Evolutionary conservation across 352 stramenopile species (phyloP), one percentile per base, ranked within the genome.

Genomic region (Pythium utonaiense): DNA sequence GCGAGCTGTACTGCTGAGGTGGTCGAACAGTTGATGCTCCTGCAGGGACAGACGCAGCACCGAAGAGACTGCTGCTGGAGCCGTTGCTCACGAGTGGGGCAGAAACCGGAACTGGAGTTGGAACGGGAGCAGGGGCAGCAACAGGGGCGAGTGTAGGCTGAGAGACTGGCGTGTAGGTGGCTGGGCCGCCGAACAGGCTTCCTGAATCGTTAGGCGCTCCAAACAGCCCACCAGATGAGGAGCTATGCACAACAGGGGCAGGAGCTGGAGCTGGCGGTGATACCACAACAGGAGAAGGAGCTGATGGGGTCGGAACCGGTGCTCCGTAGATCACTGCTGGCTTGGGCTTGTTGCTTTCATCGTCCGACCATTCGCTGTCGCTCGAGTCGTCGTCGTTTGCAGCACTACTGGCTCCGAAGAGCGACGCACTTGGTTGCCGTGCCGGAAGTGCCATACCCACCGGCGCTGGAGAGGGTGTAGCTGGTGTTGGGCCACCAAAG

Each of bases 1-100:
- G 68, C 30, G 80, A 91, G 16, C 53, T 75, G 62, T 86, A 88
- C 33, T 74, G 71, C 52, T 69, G 53, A 7, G 57, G 53, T 10
- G 69, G 59, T 38, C 49, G 53, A 17, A 62, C 59, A n/a, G n/a
- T n/a, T n/a, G n/a, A n/a, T n/a, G n/a, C n/a, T n/a, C n/a, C n/a
- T n/a, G 52, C 51, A 28, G 41, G 19, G 10, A 24, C 53, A 21
- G 38, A 33, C 17, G 27, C 40, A 48, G 34, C n/a, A n/a, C n/a
- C n/a, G n/a, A n/a, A n/a, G n/a, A n/a, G n/a, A n/a, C n/a, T n/a
- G n/a, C n/a, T n/a, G n/a, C n/a, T n/a, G n/a, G n/a, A n/a, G n/a
- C n/a, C n/a, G n/a, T n/a, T n/a, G n/a, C n/a, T n/a, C n/a, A n/a
- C n/a, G 52, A 36, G 5, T 53, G 45, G 7, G 16, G 31, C 22